phyloP scores from a whole-genome alignment of 805 yeast species.

The Cyberlindnera meyerae region DNA sequence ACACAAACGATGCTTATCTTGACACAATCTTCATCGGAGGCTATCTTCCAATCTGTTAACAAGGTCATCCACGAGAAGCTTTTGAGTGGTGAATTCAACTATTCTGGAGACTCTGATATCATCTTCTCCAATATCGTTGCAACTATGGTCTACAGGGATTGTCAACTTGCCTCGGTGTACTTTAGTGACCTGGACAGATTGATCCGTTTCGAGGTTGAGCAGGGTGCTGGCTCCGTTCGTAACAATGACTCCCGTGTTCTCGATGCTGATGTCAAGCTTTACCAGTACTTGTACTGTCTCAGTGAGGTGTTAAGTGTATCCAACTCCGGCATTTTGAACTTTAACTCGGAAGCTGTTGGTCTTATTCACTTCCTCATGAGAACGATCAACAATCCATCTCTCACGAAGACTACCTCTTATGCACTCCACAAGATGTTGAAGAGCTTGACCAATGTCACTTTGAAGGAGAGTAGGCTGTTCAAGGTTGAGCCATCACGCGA shows the following conservation, averaged over 20 bases:
- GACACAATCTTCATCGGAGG: slow-evolving; percentile 57
- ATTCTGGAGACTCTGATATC: slow-evolving; percentile 50
- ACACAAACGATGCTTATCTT: slow-evolving; percentile 43
- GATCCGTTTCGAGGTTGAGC: slow-evolving; percentile 61
- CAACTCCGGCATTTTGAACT: slow-evolving; percentile 41
- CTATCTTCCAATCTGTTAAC: slow-evolving; percentile 42
- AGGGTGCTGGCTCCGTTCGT: slow-evolving; percentile 77
- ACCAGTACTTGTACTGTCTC: slow-evolving; percentile 64
- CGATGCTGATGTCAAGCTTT: slow-evolving; percentile 73
- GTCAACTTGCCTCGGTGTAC: slow-evolving; percentile 19
- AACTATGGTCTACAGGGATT: slow-evolving; percentile 58
- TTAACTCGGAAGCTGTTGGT: slow-evolving; percentile 41
- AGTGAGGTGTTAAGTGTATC: slow-evolving; percentile 71
- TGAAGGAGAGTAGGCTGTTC: slow-evolving; percentile 50
- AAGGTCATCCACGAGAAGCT: slow-evolving; percentile 35
- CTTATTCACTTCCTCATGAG: slow-evolving; percentile 27
- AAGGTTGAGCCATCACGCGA: slow-evolving; percentile 38
- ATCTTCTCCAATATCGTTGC: slow-evolving; percentile 71
- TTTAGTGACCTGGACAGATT: slow-evolving; percentile 31
- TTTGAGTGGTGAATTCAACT: slow-evolving; percentile 50
- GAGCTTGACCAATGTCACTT: slow-evolving; percentile 55
- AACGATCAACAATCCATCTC: slow-evolving; percentile 43
- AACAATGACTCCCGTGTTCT: slow-evolving; percentile 55
- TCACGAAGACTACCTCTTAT: slow-evolving; percentile 54
- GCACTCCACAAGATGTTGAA: slow-evolving; percentile 64